Conservation (phyloP, 805 yeast genomes). For the Spathaspora hagerdaliae region DNA sequence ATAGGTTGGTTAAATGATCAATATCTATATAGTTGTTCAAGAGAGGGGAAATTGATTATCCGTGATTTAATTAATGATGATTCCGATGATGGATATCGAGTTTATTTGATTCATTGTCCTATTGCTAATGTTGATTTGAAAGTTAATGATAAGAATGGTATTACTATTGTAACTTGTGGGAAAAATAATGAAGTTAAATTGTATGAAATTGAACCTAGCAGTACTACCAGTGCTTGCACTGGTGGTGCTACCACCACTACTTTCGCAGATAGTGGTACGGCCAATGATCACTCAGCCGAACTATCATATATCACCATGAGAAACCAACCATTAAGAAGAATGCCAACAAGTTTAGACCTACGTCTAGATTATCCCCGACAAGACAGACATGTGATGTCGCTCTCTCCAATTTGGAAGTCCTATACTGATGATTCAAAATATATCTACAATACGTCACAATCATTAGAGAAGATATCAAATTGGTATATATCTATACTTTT, state of each 20-base stretch:
- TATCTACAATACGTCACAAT: slow-evolving; percentile 6
- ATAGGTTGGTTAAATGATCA: slow-evolving; percentile 23
- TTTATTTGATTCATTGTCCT: slow-evolving; percentile 21
- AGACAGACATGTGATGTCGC: neutral
- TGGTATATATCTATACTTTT: slow-evolving; percentile 22
- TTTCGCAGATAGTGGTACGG: neutral
- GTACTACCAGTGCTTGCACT: neutral
- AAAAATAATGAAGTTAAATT: slow-evolving; percentile 22
- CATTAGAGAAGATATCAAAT: slow-evolving; percentile 9
- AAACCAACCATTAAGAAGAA: slow-evolving; percentile 1
- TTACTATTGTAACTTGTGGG: slow-evolving; percentile 21
- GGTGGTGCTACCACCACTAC: neutral
- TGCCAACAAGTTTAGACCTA: slow-evolving; percentile 1
- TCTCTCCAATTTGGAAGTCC: slow-evolving; percentile 13
- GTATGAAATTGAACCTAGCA: slow-evolving; percentile 16
- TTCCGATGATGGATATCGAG: slow-evolving; percentile 23
- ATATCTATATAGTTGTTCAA: slow-evolving; percentile 29
- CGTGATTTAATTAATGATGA: slow-evolving; percentile 36
- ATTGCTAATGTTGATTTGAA: slow-evolving; percentile 17
- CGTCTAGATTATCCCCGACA: neutral
- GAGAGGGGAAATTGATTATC: slow-evolving; percentile 30
- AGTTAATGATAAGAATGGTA: slow-evolving; percentile 3
- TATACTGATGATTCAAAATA: slow-evolving; percentile 7
- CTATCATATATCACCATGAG: neutral
- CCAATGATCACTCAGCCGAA: neutral